Conservation (phyloP, 2,329 filamentous ascomycete species). For the Tetracladium maxilliforme region DNA sequence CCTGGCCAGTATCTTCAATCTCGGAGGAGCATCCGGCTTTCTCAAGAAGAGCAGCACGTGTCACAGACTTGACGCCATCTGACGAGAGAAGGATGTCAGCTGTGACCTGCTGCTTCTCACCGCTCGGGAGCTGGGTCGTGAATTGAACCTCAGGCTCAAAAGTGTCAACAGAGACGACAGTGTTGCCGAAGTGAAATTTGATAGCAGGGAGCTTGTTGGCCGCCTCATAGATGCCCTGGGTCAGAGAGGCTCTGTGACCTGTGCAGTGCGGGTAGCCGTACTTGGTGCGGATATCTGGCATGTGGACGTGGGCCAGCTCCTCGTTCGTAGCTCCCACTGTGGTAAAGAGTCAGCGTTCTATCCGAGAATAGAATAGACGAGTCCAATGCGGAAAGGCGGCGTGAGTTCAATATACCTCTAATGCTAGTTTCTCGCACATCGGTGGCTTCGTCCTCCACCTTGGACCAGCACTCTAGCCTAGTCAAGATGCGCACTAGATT, state of each 20-base stretch:
- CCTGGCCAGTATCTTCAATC: slow-evolving; percentile 57
- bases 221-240: slow-evolving; percentile 54
- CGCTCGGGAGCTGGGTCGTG: slow-evolving; percentile 39
- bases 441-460: slow-evolving; percentile 57
- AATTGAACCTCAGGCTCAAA: slow-evolving; percentile 47
- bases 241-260: slow-evolving; percentile 60
- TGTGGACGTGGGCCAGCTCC: slow-evolving; percentile 56
- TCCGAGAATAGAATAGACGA: neutral
- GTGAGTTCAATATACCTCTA: slow-evolving; percentile 29
- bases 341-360: slow-evolving; percentile 3
- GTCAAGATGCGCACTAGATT: slow-evolving; percentile 71
- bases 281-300: slow-evolving; percentile 49
- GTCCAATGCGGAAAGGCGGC: neutral
- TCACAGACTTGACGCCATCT: slow-evolving; percentile 39
- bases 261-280: slow-evolving; percentile 72
- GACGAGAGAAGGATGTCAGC: slow-evolving; percentile 36
- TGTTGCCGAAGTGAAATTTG: slow-evolving; percentile 51
- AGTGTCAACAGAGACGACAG: slow-evolving; percentile 37
- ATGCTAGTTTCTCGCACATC: slow-evolving; percentile 60
- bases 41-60: slow-evolving; percentile 36
- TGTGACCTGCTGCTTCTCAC: slow-evolving; percentile 32
- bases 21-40: slow-evolving; percentile 25
- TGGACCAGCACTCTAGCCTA: slow-evolving; percentile 55
- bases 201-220: slow-evolving; percentile 49
- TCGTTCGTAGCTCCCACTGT: slow-evolving; percentile 50